Base-by-base conservation (phyloP, 139 green algal genomes). In the Pseudopediastrum boryanum region DNA sequence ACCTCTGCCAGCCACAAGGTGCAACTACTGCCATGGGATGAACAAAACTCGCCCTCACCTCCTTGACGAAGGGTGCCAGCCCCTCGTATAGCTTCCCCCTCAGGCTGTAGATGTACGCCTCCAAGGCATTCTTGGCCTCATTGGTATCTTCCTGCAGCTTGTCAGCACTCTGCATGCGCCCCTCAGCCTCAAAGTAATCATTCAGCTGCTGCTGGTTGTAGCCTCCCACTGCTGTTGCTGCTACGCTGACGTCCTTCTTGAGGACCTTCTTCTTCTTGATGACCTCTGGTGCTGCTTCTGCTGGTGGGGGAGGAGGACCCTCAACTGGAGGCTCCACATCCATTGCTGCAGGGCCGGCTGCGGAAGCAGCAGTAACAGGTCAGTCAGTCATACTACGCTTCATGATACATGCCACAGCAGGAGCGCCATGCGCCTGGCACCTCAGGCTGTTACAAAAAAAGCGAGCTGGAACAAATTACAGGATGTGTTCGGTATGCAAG, bases 61-160 rank as follows among this genome's bases (percentile, higher is more conserved):
- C 84, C 36, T 83, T 89, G 35, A 94, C 90, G 73, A 90, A 98
- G 2, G 81, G 50, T 1, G 80, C 72, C 38, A 93, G 83, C 2
- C 46, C 33, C 35, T 92, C 94, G 65, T 74, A 78, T 69, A 98
- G 84, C 83, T 92, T 90, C 85, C 90, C 93, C 63, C 95, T 89
- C 78, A 98, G 91, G 27, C 68, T 75, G 78, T 98, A 98, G 48
- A 99, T 88, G 85, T 99, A 99, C 9, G 75, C 85, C 90, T 99
- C 96, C 52, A 99, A 71, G 16, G 88, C 93, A 82, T 99, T 99
- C 91, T 98, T 98, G 51, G 80, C 81, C 79, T 98, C 95, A 56
- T 95, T 95, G 38, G 96, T 99, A 85, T 98, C 95, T 83, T 98
- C 94, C 86, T 96, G 94, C 56, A 98, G 81, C 68, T 85, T 88